Evolutionary conservation across 257 asterid genomes (phyloP).

Genomic region (Solanum appendiculatum): DNA sequence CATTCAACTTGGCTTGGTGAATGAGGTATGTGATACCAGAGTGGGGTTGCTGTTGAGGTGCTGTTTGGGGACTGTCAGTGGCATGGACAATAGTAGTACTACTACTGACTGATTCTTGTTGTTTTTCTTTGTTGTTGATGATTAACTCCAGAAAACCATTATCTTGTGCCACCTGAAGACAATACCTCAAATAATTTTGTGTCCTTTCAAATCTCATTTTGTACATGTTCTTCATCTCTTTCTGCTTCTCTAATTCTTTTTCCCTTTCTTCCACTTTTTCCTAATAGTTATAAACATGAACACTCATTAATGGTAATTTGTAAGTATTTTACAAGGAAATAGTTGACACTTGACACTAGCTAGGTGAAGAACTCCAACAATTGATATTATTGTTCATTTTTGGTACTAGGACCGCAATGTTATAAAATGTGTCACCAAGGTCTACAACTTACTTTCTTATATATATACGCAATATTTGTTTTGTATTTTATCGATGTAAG

Average conservation of each 20-base stretch:
- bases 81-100: background rate
- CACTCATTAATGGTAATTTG: background rate
- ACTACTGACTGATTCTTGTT: background rate
- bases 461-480: background rate
- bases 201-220: slow-evolving; percentile 25
- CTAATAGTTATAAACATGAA: background rate
- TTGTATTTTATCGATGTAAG: background rate
- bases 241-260: slow-evolving; percentile 33
- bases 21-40: slow-evolving; percentile 29
- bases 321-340: background rate
- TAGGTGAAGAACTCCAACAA: background rate
- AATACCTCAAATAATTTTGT: slow-evolving; percentile 25
- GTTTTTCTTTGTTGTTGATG: slow-evolving; percentile 8
- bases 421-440: background rate
- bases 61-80: slow-evolving; percentile 6
- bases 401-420: background rate
- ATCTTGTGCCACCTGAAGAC: slow-evolving; percentile 62
- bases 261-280: slow-evolving; percentile 41
- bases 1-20: slow-evolving; percentile 43
- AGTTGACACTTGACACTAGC: background rate
- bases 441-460: background rate
- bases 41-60: slow-evolving; percentile 8
- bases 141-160: slow-evolving; percentile 59
- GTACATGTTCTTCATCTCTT: slow-evolving; percentile 26
- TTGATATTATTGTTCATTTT: background rate